Percentiles rank a stretch among this genome's conserved stretches.
phyloP scores from a whole-genome alignment of 352 stramenopile species.

The Phytophthora kernoviae region DNA sequence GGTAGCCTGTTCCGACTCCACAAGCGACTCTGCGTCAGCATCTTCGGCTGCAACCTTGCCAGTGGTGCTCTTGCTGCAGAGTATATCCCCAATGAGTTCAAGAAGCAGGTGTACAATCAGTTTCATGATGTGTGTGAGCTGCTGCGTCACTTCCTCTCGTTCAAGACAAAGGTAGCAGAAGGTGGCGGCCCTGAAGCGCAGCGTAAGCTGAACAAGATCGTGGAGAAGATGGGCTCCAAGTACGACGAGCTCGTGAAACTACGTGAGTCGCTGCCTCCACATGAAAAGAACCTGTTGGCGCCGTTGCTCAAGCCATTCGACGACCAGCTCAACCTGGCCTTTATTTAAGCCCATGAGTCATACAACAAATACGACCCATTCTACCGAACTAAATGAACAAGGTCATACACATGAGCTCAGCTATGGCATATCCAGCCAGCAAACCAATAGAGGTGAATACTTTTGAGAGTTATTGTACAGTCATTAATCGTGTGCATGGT shows the following conservation, averaged over 20 bases:
- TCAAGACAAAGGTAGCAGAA: conserved; percentile 73
- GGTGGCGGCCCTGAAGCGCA: conserved; percentile 58
- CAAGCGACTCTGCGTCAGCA: conserved; percentile 54
- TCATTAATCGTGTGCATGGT: too few species aligned
- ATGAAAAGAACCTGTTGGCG: conserved; percentile 84
- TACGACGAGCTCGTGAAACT: conserved; percentile 88
- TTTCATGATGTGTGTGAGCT: conserved; percentile 87
- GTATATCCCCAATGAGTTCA: conserved; percentile 86
- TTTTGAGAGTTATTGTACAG: too few species aligned
- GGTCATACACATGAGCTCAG: neutral
- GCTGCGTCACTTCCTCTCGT: conserved; percentile 83
- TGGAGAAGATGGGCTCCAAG: conserved; percentile 89
- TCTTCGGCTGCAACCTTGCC: conserved; percentile 52
- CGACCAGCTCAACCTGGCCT: conserved; percentile 87
- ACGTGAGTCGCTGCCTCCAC: conserved; percentile 74
- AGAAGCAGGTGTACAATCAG: conserved; percentile 87
- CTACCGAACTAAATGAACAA: neutral
- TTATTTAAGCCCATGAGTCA: conserved; percentile 61
- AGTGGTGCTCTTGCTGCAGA: conserved; percentile 65
- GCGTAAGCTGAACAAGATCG: conserved; percentile 83
- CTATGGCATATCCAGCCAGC: too few species aligned
- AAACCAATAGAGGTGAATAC: too few species aligned
- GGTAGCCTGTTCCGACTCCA: conserved; percentile 64
- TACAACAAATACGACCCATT: neutral
- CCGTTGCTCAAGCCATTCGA: conserved; percentile 86